These are phyloP conservation scores for Botryotinia globosa DNA, from an alignment of 2,329 filamentous ascomycete species.

Conservation along the genomic window DNA sequence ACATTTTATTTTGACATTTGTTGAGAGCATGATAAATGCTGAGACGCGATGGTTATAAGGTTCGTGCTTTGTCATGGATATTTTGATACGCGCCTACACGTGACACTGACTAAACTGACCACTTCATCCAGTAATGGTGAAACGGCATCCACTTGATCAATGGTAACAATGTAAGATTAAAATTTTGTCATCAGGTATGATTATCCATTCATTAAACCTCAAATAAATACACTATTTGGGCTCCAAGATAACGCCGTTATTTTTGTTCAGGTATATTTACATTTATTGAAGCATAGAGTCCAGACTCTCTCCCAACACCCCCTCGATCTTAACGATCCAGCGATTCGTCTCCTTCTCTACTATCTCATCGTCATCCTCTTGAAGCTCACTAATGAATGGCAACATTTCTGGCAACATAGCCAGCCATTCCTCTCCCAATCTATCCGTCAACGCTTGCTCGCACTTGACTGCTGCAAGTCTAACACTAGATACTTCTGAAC, in stretches of 20 bases:
- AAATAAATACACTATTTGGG: neutral
- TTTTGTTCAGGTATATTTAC: constrained; percentile 19
- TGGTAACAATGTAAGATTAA: neutral
- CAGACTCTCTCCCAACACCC: constrained; percentile 82
- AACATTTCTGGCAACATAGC: constrained; percentile 90
- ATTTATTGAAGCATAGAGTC: constrained; percentile 84
- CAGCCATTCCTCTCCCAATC: constrained; percentile 90
- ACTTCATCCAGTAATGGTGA: neutral
- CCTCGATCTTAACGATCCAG: constrained; percentile 91
- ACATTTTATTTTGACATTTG: constrained; percentile 29
- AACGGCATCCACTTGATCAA: neutral
- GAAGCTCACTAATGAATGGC: constrained; percentile 89
- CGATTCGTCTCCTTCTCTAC: constrained; percentile 86
- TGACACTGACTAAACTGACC: neutral
- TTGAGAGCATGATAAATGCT: constrained; percentile 3
- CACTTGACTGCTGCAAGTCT: constrained; percentile 79
- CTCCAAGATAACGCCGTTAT: constrained; percentile 2
- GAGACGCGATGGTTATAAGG: constrained; percentile 9
- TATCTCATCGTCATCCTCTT: constrained; percentile 93
- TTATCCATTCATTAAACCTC: constrained; percentile 11
- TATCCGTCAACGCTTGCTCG: constrained; percentile 74
- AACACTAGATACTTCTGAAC: constrained; percentile 67
- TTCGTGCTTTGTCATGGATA: neutral
- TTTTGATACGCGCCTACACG: neutral
- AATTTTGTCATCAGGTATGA: neutral